Evolutionary conservation across 441 rosid genomes (phyloP), one percentile per base, ranked within the genome.

Genomic region (Euphorbia schlechtendalii): DNA sequence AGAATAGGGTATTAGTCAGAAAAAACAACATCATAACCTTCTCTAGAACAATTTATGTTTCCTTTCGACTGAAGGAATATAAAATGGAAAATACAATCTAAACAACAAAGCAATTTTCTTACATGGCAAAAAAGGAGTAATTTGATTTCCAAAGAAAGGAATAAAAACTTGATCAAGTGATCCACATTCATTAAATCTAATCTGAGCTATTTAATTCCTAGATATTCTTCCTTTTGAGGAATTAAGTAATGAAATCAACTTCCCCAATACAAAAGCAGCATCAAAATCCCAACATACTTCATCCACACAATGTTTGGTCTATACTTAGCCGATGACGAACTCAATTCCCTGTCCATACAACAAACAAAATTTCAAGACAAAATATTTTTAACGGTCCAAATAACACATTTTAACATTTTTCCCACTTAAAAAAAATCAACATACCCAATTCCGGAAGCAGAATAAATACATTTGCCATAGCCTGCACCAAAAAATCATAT

Each of bases 401-500:
- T 7, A 32, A 2, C 3, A 2, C 7, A 32, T 32, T 32, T 32
- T 7, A 7, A 7, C 3, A 32, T 32, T 3, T 7, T 7, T 32
- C 7, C 7, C 36, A 32, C 7, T 7, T 32, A 32, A 43, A 43
- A 17, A 43, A 43, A 3, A 43, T 43, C 36, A 25, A 65, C 82
- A 70, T 80, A 89, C 96, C 90, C 68, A 21, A 64, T n/a, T 22
- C 52, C 80, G 0, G 93, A 51, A 58, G 83, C 68, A 15, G 75
- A 46, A 68, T 77, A 92, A 22, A 28, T 30, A 43, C 96, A 92
- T 70, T 78, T 83, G 21, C 77, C 85, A 61, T 89, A 80, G 73
- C 96, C 98, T 89, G 83, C 67, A 25, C n/a, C n/a, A 4, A 28
- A 15, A 17, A 1, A 38, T 9, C 3, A 25, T 25, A 27, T 61